A percentile compares a stretch with the other conserved stretches of the same genome.
Conservation (phyloP, 352 stramenopile genomes). For the Albugo laibachii region DNA sequence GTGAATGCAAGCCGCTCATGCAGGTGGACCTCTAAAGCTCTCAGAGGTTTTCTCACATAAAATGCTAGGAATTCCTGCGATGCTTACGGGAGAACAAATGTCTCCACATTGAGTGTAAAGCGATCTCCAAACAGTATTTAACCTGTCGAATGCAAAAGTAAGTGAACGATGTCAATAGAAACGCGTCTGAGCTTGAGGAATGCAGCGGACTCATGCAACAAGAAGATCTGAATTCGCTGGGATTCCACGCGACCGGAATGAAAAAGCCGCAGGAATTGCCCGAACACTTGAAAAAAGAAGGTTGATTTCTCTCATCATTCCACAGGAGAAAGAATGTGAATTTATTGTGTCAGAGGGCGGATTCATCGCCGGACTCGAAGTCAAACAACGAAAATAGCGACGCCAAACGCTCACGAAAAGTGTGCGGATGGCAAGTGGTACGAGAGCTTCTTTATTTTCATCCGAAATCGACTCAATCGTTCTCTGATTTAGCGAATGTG, state of each 20-base stretch:
- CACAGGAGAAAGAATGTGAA: neutral
- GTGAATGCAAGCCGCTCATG: constrained; percentile 79
- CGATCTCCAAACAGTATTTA: constrained; percentile 71
- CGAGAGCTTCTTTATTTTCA: too few species aligned
- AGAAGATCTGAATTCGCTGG: constrained; percentile 65
- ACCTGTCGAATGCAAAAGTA: constrained; percentile 82
- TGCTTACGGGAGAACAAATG: constrained; percentile 67
- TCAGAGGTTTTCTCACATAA: neutral
- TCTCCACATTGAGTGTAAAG: constrained; percentile 81
- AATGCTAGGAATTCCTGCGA: constrained; percentile 38
- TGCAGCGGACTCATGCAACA: constrained; percentile 59
- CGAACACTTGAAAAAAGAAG: constrained; percentile 31
- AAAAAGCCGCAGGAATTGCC: constrained; percentile 30
- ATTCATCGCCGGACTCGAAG: constrained; percentile 56
- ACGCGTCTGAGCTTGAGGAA: neutral
- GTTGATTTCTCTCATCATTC: constrained; percentile 17
- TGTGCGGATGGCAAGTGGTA: too few species aligned
- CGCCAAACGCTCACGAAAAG: constrained; percentile 7
- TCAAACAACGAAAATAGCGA: constrained; percentile 56
- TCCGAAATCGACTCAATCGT: too few species aligned
- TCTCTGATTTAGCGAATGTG: too few species aligned
- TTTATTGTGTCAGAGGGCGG: constrained; percentile 23
- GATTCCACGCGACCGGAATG: constrained; percentile 69
- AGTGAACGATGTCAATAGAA: neutral
- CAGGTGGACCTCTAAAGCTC: constrained; percentile 14